Evolutionary conservation across 305 asterid species (phyloP), one percentile per base, ranked within the genome.

Genomic region (Solanum hybrid): DNA sequence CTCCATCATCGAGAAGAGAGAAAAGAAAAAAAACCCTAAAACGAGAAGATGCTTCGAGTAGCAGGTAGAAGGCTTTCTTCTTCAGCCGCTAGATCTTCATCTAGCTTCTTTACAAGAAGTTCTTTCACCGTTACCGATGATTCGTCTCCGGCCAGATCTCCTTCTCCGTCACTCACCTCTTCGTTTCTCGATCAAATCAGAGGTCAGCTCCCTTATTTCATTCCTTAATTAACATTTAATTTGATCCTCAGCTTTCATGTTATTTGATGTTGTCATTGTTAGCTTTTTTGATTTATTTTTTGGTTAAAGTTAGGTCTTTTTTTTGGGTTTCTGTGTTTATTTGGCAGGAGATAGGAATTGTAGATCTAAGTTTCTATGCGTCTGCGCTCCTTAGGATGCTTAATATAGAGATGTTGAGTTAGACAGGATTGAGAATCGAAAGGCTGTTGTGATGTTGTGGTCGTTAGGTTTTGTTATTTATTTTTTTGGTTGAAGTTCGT

Each of bases 11-110:
- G 18, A 28, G 36, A 83, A 83, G 28, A 42, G 71, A 42, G 31
- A 31, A 29, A 33, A 0, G 20, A 33, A 35, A 5, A 36, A 18
- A 84, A 84, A 51, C 75, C 75, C 88, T 84, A 84, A 84, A 20
- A 51, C 31, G 11, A 84, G 51, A 22, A 10, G 39, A 84, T 84
- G 88, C 75, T 84, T 9, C 29, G 88, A 22, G 39, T 84, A 84
- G 75, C 75, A 29, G 42, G 88, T 84, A 84, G 88, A 84, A 31
- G 67, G 88, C 75, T 84, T 11, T 51, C 88, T 6, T 84, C 88
- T 33, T 79, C 87, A n/a, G 90, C 90, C 26, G 79, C 77, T 78
- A 34, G 86, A 69, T 46, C 90, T 37, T 88, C 90, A 34, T 82
- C 90, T 2, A 26, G 87, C 20, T 34, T 88, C 79, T 67, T 78